phyloP scores from a whole-genome alignment of 2,329 filamentous ascomycete genomes.

The Aspergillus proliferans region DNA sequence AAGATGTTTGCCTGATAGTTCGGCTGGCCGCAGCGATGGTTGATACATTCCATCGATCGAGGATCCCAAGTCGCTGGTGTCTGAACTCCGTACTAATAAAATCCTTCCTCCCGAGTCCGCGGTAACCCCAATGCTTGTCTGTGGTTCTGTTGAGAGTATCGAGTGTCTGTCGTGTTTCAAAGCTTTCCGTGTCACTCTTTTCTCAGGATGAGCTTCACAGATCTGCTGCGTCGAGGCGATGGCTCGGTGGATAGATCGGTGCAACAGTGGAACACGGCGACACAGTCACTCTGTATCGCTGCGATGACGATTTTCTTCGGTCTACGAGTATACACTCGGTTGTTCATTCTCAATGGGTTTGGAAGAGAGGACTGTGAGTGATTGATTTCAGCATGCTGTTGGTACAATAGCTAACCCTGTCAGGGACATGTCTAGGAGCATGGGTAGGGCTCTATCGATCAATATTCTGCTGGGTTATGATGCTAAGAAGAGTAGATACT shows the following conservation, averaged over 20 bases:
- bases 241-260: slow-evolving; percentile 12
- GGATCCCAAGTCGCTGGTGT: too few relatives aligned
- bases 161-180: too few relatives aligned
- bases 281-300: slow-evolving; percentile 22
- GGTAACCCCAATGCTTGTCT: too few relatives aligned
- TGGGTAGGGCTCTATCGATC: slow-evolving; percentile 7
- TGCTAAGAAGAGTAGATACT: slow-evolving; percentile 9
- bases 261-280: slow-evolving; percentile 20
- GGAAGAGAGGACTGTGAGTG: slow-evolving; percentile 22
- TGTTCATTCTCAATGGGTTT: slow-evolving; percentile 17
- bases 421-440: slow-evolving; percentile 14
- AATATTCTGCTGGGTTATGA: not conserved
- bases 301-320: slow-evolving; percentile 20
- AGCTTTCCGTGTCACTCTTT: too few relatives aligned
- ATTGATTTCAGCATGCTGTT: not conserved
- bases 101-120: too few relatives aligned
- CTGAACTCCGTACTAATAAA: too few relatives aligned
- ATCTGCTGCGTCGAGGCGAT: not conserved
- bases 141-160: too few relatives aligned
- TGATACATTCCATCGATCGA: too few relatives aligned
- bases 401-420: not conserved
- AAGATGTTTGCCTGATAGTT: too few relatives aligned
- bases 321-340: slow-evolving; percentile 18
- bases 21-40: too few relatives aligned
- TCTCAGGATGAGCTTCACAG: not conserved